These are phyloP conservation scores for Diaporthe helianthi DNA, from an alignment of 2,329 filamentous ascomycete genomes.

Conservation along the genomic window DNA sequence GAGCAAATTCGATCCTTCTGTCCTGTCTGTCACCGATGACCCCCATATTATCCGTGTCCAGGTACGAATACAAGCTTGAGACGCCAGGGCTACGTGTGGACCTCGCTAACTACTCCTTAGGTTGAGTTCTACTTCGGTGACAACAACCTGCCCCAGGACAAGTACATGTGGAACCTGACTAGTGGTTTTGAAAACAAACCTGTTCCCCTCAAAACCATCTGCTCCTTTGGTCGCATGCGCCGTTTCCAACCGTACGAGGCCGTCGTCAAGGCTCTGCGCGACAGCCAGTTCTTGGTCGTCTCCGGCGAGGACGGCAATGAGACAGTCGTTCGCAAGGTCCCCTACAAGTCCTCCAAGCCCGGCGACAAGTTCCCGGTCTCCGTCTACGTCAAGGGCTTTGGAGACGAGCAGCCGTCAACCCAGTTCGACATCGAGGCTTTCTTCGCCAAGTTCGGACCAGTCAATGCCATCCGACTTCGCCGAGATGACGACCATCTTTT, in stretches of 20 bases:
- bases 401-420: slow-evolving; percentile 79
- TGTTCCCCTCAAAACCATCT: slow-evolving; percentile 78
- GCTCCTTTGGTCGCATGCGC: slow-evolving; percentile 94
- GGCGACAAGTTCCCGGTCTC: slow-evolving; percentile 73
- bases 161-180: slow-evolving; percentile 81
- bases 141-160: slow-evolving; percentile 87
- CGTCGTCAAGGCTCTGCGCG: slow-evolving; percentile 82
- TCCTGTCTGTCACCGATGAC: slow-evolving; percentile 75
- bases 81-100: background rate
- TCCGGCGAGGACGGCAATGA: slow-evolving; percentile 76
- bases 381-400: slow-evolving; percentile 95
- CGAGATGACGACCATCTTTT: slow-evolving; percentile 76
- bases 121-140: slow-evolving; percentile 97
- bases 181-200: slow-evolving; percentile 83
- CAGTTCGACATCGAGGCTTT: slow-evolving; percentile 96
- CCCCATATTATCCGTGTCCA: slow-evolving; percentile 83
- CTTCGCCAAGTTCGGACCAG: slow-evolving; percentile 80
- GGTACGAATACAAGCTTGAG: slow-evolving; percentile 54
- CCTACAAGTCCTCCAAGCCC: slow-evolving; percentile 66
- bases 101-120: slow-evolving; percentile 51
- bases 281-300: slow-evolving; percentile 76
- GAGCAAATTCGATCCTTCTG: slow-evolving; percentile 74
- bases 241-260: slow-evolving; percentile 88
- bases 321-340: slow-evolving; percentile 76
- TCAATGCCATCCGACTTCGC: slow-evolving; percentile 86